Evolutionary conservation across 345 rosid genomes (phyloP), one percentile per base, ranked within the genome.

Genomic region (Acer yangbiense): DNA sequence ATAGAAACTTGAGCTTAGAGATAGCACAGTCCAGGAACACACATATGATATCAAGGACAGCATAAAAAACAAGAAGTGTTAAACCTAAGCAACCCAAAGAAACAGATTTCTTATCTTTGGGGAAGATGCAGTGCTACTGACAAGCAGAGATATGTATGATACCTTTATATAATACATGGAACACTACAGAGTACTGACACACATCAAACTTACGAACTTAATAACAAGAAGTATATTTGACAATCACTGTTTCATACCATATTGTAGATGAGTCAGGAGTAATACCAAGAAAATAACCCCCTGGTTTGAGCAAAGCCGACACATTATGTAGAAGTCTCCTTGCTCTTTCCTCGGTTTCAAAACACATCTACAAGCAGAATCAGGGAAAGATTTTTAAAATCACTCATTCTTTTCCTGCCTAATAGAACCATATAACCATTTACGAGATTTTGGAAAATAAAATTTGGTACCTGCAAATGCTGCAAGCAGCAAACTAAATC

Each of bases 211-310:
- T 52, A 14, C 0, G 25, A 72, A 60, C 5, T 60, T 16, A 60
- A 39, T 6, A 60, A 50, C 50, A 32, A 50, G 65, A 32, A 9
- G 2, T 23, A 18, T 17, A 44, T 29, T 27, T 39, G 43, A 75
- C 55, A 72, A 72, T 77, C 32, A 62, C 3, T 75, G 69, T 86
- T 66, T 74, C 94, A 85, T 94, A 96, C 99, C 99, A 96, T 88
- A 96, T 92, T 9, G 97, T 96, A 86, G 99, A 94, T 72, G 98
- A 94, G 88, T 96, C 99, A 66, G 97, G 98, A 88, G 93, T 90
- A 81, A 96, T 89, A 79, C 98, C 99, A 14, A 96, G 87, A 85
- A 94, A 94, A 87, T 91, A 96, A 77, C 99, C 99, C 83, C 98
- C 98, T 0, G 99, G 95, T 82, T 94, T 92, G 78, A 94, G 88